phyloP scores from a whole-genome alignment of 2,329 filamentous ascomycete genomes.

The Epichloe sp. region DNA sequence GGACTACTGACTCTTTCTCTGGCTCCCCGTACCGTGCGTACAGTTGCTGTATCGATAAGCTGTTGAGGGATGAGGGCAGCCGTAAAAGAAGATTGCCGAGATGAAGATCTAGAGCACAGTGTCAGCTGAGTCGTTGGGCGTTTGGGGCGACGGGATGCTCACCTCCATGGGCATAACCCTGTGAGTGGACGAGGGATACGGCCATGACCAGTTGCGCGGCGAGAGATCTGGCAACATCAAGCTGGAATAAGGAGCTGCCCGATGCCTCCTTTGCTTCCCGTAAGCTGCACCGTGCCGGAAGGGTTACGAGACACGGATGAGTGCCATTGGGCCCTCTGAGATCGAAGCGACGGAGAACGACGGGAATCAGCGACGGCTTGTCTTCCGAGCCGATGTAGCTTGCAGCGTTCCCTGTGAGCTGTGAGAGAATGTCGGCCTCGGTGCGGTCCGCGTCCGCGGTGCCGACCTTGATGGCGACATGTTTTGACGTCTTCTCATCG shows the following conservation, averaged over 20 bases:
- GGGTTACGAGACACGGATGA: slow-evolving; percentile 16
- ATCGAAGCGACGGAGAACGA: slow-evolving; percentile 13
- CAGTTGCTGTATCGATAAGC: slow-evolving; percentile 12
- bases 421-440: slow-evolving; percentile 14
- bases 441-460: slow-evolving; percentile 12
- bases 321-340: slow-evolving; percentile 7
- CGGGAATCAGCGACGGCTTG: slow-evolving; percentile 6
- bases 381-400: not conserved
- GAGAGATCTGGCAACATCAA: no score
- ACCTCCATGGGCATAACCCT: slow-evolving; percentile 11
- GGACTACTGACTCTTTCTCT: slow-evolving; percentile 11
- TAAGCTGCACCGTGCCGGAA: slow-evolving; percentile 15
- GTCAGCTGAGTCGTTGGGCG: not conserved
- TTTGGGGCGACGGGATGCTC: not conserved
- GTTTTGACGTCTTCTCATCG: slow-evolving; percentile 14
- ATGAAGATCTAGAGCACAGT: slow-evolving; percentile 15
- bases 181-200: slow-evolving; percentile 12
- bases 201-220: slow-evolving; percentile 14
- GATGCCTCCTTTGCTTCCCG: slow-evolving; percentile 10
- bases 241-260: slow-evolving; percentile 5
- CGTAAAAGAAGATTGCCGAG: slow-evolving; percentile 23
- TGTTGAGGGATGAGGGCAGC: slow-evolving; percentile 10
- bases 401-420: not conserved
- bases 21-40: slow-evolving; percentile 15
- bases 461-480: slow-evolving; percentile 22